phyloP scores from a whole-genome alignment of 768 basidiomycete genomes.

The Podaxis rugospora region DNA sequence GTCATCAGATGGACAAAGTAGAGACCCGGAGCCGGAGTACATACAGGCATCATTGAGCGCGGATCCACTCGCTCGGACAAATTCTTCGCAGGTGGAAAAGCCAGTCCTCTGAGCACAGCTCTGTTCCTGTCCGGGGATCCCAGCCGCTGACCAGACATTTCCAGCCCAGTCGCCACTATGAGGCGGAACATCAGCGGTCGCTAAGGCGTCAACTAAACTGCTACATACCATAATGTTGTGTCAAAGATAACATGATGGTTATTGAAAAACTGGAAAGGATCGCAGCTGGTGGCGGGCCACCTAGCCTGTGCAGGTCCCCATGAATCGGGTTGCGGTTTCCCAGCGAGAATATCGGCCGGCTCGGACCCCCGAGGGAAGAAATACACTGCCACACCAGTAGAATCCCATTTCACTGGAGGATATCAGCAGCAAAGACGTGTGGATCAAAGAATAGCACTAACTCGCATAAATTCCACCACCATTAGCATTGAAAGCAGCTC shows the following conservation, averaged over 20 bases:
- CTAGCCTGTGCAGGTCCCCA: conserved; percentile 80
- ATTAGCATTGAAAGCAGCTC: conserved; percentile 80
- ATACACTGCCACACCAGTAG: conserved; percentile 69
- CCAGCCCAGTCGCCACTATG: conserved; percentile 87
- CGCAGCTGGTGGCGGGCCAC: conserved; percentile 73
- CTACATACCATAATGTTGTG: conserved; percentile 72
- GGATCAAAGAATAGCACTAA: conserved; percentile 35
- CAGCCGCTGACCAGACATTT: conserved; percentile 65
- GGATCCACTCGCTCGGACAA: conserved; percentile 66
- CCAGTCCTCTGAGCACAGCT: conserved; percentile 86
- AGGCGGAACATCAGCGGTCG: neutral
- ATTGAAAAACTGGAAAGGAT: conserved; percentile 76
- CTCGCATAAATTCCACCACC: conserved; percentile 90
- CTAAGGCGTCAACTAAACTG: conserved; percentile 8
- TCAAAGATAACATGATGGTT: conserved; percentile 79
- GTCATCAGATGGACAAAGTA: neutral
- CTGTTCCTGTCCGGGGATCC: conserved; percentile 79
- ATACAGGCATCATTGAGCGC: conserved; percentile 75
- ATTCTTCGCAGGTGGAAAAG: conserved; percentile 74
- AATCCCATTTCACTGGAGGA: conserved; percentile 69
- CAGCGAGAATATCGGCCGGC: conserved; percentile 73
- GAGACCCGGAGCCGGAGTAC: conserved; percentile 24
- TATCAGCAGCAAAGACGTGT: conserved; percentile 5
- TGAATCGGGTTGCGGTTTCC: conserved; percentile 62
- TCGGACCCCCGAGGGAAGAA: conserved; percentile 76